Evolutionary conservation across 495 filamentous ascomycete species (phyloP).

Genomic region (Penicillium roqueforti): DNA sequence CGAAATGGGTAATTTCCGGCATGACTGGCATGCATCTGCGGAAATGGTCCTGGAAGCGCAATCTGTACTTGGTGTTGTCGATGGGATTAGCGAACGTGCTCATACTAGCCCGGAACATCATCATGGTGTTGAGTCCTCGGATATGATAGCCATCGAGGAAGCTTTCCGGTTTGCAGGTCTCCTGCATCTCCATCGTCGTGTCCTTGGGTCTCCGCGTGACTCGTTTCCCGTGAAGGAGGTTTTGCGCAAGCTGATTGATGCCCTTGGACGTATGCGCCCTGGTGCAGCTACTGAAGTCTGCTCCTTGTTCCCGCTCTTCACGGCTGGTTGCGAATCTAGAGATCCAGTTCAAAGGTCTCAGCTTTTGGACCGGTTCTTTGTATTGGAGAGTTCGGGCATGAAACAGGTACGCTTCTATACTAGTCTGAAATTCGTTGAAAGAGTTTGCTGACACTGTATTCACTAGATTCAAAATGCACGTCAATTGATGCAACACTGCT

Average conservation of each 20-base stretch:
- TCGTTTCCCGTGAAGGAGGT: slow-evolving; percentile 59
- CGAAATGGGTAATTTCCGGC: slow-evolving; percentile 44
- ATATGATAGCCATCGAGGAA: slow-evolving; percentile 74
- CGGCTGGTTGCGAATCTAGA: slow-evolving; percentile 71
- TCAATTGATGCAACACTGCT: slow-evolving; percentile 42
- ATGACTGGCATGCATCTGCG: slow-evolving; percentile 56
- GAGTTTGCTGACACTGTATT: background rate
- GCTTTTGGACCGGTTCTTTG: slow-evolving; percentile 63
- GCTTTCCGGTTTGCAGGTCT: slow-evolving; percentile 79
- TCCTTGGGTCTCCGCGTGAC: slow-evolving; percentile 55
- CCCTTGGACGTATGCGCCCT: slow-evolving; percentile 57
- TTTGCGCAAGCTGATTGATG: slow-evolving; percentile 58
- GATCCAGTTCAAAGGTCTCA: slow-evolving; percentile 51
- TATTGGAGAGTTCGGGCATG: slow-evolving; percentile 72
- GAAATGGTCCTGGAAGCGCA: slow-evolving; percentile 52
- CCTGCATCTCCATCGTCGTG: slow-evolving; percentile 70
- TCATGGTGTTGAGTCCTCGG: slow-evolving; percentile 32
- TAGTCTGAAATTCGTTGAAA: background rate
- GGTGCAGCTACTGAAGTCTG: slow-evolving; percentile 72
- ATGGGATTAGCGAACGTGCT: slow-evolving; percentile 27
- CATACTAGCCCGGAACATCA: slow-evolving; percentile 36
- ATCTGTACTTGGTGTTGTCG: slow-evolving; percentile 51
- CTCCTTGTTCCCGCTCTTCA: slow-evolving; percentile 79
- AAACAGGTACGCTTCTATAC: slow-evolving; percentile 53
- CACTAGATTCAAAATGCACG: slow-evolving; percentile 44